phyloP scores from a whole-genome alignment of 1,284 basidiomycete species.

The Termitomyces sp. region DNA sequence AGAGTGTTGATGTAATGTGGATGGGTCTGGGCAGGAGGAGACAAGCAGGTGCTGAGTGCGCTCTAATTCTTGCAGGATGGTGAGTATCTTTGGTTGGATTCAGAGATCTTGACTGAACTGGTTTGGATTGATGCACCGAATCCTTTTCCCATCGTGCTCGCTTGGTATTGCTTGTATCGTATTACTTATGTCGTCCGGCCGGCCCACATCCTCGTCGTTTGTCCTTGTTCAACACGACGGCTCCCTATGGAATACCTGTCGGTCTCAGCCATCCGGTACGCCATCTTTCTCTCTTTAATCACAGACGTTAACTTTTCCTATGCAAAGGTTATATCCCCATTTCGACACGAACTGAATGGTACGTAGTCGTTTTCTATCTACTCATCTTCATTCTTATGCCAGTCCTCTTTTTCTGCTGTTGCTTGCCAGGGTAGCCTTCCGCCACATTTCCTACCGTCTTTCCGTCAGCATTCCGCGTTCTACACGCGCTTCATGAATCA shows the following conservation, averaged over 20 bases:
- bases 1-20: constrained; percentile 64
- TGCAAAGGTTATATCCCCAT: neutral
- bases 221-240: neutral
- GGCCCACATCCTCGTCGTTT: too few species aligned
- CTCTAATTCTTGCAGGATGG: constrained; percentile 21
- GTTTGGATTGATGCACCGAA: neutral
- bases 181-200: neutral
- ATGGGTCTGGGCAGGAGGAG: constrained; percentile 60
- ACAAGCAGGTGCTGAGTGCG: constrained; percentile 41
- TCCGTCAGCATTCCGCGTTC: neutral
- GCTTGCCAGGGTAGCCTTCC: neutral
- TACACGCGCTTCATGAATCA: neutral
- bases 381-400: neutral
- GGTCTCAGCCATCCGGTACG: neutral
- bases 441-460: neutral
- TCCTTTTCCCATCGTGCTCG: neutral
- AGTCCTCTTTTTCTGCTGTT: too few species aligned
- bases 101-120: neutral
- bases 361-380: neutral
- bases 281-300: neutral
- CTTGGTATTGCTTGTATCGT: too few species aligned
- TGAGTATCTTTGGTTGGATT: neutral
- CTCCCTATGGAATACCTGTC: neutral
- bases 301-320: neutral
- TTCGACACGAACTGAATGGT: neutral